These are phyloP conservation scores for Odontarrhena argentea DNA, from an alignment of 345 rosid species.

Conservation along the genomic window DNA sequence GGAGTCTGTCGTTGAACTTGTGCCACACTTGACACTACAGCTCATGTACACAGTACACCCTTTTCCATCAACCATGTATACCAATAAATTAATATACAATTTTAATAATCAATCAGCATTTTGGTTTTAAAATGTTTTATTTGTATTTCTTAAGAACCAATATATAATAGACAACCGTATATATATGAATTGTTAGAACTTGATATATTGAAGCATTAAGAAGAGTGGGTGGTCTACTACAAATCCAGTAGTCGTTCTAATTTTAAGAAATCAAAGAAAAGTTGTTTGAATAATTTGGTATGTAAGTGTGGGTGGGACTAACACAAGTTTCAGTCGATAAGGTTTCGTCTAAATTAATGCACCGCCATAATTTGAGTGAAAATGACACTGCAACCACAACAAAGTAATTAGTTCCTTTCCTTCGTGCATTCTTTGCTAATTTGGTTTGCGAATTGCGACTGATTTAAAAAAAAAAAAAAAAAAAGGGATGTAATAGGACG, in stretches of 20 bases:
- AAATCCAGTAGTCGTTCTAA: not conserved
- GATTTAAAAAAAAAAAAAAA: too few relatives aligned
- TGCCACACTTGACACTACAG: constrained; percentile 36
- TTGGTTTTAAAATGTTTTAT: not conserved
- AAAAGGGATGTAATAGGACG: too few relatives aligned
- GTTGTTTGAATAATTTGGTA: not conserved
- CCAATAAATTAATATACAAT: not conserved
- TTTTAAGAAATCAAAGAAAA: not conserved
- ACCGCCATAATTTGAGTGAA: constrained; percentile 26
- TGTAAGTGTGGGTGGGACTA: constrained; percentile 35
- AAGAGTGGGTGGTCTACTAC: too few relatives aligned
- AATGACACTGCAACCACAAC: constrained; percentile 33
- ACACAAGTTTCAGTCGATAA: constrained; percentile 15
- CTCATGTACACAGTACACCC: constrained; percentile 39
- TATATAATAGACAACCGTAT: not conserved
- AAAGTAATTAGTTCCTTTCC: constrained; percentile 13
- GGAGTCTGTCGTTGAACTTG: constrained; percentile 35
- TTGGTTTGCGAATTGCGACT: too few relatives aligned
- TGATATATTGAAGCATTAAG: not conserved
- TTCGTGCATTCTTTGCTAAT: constrained; percentile 14
- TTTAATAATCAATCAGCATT: not conserved
- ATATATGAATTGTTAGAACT: not conserved
- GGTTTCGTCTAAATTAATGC: constrained; percentile 23
- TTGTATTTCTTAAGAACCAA: not conserved
- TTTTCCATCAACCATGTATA: not conserved